phyloP scores from a whole-genome alignment of 257 asterid genomes.

The Primulina eburnea region DNA sequence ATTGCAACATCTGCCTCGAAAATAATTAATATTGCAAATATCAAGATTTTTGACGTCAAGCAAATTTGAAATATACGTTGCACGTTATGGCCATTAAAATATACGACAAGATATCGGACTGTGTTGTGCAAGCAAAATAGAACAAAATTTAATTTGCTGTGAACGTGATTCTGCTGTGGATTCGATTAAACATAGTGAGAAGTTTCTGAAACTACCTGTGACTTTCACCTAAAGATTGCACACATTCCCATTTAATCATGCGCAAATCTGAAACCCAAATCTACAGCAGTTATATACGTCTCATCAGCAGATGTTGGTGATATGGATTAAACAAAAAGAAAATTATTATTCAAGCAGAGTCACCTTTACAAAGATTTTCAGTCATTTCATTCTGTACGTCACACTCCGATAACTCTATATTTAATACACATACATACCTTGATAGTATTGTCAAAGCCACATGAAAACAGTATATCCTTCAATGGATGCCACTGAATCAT shows the following conservation, averaged over 20 bases:
- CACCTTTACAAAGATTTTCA: slow-evolving; percentile 3
- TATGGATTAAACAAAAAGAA: slow-evolving; percentile 11
- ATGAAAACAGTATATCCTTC: no score
- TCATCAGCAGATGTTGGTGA: background rate
- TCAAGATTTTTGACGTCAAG: no score
- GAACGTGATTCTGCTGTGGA: background rate
- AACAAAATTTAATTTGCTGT: background rate
- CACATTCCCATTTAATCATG: slow-evolving; percentile 71
- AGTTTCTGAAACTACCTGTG: slow-evolving; percentile 41
- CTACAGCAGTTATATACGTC: slow-evolving; percentile 37
- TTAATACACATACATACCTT: slow-evolving; percentile 45
- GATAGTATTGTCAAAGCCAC: slow-evolving; percentile 28
- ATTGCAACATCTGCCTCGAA: no score
- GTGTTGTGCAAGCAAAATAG: background rate
- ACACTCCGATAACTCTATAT: background rate
- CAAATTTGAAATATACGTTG: no score
- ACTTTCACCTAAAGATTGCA: slow-evolving; percentile 70
- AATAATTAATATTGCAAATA: no score
- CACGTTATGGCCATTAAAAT: no score
- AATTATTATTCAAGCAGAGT: background rate
- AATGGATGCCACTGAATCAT: slow-evolving; percentile 47
- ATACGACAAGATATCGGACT: no score
- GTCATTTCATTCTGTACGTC: slow-evolving; percentile 7
- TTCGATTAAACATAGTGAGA: slow-evolving; percentile 4
- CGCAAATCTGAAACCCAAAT: slow-evolving; percentile 69